A percentile compares a stretch with the other conserved stretches of the same genome.
Evolutionary conservation across 345 rosid species (phyloP).

Genomic region (Aethionema arabicum): DNA sequence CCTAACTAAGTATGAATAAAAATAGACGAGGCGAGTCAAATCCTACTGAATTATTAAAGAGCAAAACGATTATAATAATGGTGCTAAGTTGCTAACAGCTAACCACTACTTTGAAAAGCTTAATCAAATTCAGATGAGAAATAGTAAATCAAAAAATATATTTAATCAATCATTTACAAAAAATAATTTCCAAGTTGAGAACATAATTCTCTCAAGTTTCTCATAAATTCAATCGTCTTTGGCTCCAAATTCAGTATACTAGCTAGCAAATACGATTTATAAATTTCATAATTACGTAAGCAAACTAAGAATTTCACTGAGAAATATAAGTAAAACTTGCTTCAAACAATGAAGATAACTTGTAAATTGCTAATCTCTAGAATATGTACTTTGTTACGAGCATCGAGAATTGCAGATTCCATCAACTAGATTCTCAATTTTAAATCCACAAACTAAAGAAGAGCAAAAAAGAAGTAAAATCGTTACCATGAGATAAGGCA

Average conservation of each 20-base stretch:
- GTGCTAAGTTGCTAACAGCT: too few relatives aligned
- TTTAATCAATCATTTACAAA: background rate
- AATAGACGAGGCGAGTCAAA: too few relatives aligned
- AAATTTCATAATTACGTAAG: too few relatives aligned
- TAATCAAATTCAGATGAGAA: background rate
- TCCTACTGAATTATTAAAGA: too few relatives aligned
- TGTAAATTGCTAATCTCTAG: slow-evolving; percentile 6
- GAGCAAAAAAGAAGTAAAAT: background rate
- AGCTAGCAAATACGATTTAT: too few relatives aligned
- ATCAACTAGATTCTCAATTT: background rate
- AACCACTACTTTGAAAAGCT: too few relatives aligned
- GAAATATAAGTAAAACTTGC: too few relatives aligned
- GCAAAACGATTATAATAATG: too few relatives aligned
- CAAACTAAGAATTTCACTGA: too few relatives aligned
- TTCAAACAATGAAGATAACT: slow-evolving; percentile 10
- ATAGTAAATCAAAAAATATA: too few relatives aligned
- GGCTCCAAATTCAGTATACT: too few relatives aligned
- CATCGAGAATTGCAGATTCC: background rate
- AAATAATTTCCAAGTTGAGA: background rate
- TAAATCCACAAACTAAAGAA: background rate
- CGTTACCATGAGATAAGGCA: slow-evolving; percentile 78
- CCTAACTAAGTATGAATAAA: too few relatives aligned
- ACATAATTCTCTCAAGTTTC: background rate
- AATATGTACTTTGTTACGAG: background rate
- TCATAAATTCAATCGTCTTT: background rate